Evolutionary conservation across 2,329 filamentous ascomycete genomes (phyloP).

Genomic region (Dryadomyces quercus-mongolicae): DNA sequence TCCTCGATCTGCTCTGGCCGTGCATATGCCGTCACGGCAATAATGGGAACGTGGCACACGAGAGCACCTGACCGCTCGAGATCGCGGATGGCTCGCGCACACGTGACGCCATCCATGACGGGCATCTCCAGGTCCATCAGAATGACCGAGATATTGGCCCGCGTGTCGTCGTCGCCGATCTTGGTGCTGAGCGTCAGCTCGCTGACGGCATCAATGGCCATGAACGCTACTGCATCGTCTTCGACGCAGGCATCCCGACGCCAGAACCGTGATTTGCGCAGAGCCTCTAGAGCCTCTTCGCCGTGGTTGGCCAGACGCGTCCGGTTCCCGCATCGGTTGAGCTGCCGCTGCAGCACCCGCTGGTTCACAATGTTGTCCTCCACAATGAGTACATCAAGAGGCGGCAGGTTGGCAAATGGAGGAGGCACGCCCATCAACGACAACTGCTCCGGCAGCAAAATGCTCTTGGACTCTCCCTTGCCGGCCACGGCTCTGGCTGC

Average conservation of each 20-base stretch:
- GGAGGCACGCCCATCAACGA: background rate
- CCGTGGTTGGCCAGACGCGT: constrained; percentile 54
- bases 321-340: constrained; percentile 47
- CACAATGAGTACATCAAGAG: constrained; percentile 49
- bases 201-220: background rate
- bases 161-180: background rate
- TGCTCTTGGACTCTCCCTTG: background rate
- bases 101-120: constrained; percentile 70
- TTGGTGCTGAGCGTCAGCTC: constrained; percentile 22
- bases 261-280: constrained; percentile 46
- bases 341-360: constrained; percentile 48
- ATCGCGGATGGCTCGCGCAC: constrained; percentile 55
- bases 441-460: background rate
- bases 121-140: constrained; percentile 77
- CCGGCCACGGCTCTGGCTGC: background rate
- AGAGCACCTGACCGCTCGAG: constrained; percentile 52
- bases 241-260: constrained; percentile 4
- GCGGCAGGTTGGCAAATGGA: constrained; percentile 14
- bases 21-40: constrained; percentile 75
- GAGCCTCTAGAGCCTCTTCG: constrained; percentile 45
- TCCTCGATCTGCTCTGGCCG: constrained; percentile 60
- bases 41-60: constrained; percentile 58
- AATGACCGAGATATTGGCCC: constrained; percentile 50
- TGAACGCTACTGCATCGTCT: background rate
- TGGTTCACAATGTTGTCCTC: constrained; percentile 60